Evolutionary conservation across 805 yeast species (phyloP), one percentile per base, ranked within the genome.

Genomic region (Ogataea nakhonphanomensis): DNA sequence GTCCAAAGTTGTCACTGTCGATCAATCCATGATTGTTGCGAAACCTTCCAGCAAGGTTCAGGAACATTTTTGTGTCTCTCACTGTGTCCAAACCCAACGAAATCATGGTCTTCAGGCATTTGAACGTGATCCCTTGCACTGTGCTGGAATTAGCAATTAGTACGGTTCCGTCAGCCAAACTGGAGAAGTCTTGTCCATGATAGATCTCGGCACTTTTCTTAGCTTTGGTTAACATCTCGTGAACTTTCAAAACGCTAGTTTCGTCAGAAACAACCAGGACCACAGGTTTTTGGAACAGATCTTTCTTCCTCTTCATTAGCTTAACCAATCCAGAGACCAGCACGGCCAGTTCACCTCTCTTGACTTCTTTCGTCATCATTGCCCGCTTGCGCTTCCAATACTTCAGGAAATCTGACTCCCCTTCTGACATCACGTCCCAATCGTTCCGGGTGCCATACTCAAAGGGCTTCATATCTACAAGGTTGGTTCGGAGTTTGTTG

Each of bases 11-110:
- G 0, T 30, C 25, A 5, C 48, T 51, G 5, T 44, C 37, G 12
- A 56, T 41, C 7, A 58, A 17, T 2, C 61, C 61, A 1, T 39
- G 22, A 4, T 7, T 1, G 33, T 39, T 33, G 28, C 67, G 50
- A 39, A 58, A 50, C 28, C 65, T 46, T 3, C 65, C 61, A 1
- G 52, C 46, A 1, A 64, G 33, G 13, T 45, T 43, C 2, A 53
- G 50, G 30, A 65, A 49, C 8, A 45, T 39, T 1, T 49, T 33
- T 3, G 42, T 22, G 29, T 47, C 55, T 33, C 54, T 50, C 7
- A 65, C 46, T 1, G 62, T 42, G 36, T 65, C 66, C 7, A 59
- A 39, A 2, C 70, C 70, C 5, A 64, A 44, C 15, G 59, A 44
- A 11, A 65, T 37, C 1, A 59, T 48, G 6, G 51, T 43, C 8